Base-by-base conservation (phyloP, 2,329 filamentous ascomycete genomes). In the Neurospora crassa region DNA sequence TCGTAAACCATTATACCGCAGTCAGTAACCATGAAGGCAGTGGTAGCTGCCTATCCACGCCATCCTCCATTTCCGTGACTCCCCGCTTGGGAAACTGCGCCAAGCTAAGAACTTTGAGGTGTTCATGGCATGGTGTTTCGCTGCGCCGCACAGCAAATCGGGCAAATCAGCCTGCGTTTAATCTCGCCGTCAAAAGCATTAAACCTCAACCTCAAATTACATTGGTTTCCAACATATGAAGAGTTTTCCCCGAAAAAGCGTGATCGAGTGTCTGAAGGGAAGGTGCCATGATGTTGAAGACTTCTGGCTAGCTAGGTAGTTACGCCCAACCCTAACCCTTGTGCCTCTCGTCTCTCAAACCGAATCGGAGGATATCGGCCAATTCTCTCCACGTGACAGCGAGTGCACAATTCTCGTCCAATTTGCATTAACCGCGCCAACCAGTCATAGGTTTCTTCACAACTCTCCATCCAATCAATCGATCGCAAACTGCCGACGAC, bases 181-280 rank as follows among this genome's bases (percentile, higher is more conserved):
- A n/a, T 11, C 2, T 1, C 18, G 53, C 34, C 6, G 3, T 11
- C 18, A 3, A 34, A 0, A 63, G 10, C 24, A 18, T 0, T 5
- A 1, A 24, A 5, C 24, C 1, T 37, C 34, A 8, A 34, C 2
- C 12, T 16, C 16, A 2, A 53, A 29, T 16, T 5, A 20, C 12
- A 1, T 1, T 24, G 1, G 1, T 16, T 53, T 3, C 6, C 47
- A 29, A 1, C 0, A 2, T 53, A 0, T 63, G 24, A 63, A 63
- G 53, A 63, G 16, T 18, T 18, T 34, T 34, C 24, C 11, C 14
- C 1, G 14, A 59, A 1, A 14, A 18, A 16, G 14, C 18, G 6
- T 59, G 14, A 63, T 37, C 24, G 53, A 63, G 53, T 63, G 53
- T 63, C 7, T 37, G 1, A 29, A 5, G 14, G 24, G 53, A 63